phyloP scores from a whole-genome alignment of 2,329 filamentous ascomycete genomes.

The Ascocoryne sarcoides region DNA sequence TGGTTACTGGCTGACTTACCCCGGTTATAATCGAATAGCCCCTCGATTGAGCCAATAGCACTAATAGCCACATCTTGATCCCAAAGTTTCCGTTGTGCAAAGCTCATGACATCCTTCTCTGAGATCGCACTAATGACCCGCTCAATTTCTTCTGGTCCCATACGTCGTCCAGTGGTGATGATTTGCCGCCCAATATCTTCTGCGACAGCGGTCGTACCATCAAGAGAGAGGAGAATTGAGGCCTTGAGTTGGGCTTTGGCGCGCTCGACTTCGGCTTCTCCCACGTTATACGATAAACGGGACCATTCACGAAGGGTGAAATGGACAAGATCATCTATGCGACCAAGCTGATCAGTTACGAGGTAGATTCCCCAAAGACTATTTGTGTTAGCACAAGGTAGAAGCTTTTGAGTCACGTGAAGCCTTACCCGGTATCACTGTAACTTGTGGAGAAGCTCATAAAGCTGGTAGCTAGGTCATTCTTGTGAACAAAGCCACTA shows the following conservation, averaged over 20 bases:
- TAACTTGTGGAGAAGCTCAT: conserved; percentile 99
- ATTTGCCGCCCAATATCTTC: conserved; percentile 99
- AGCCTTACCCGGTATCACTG: conserved; percentile 87
- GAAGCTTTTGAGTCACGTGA: neutral
- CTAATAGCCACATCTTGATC: conserved; percentile 93
- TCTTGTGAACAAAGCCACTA: conserved; percentile 85
- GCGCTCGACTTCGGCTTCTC: conserved; percentile 86
- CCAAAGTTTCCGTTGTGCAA: conserved; percentile 92
- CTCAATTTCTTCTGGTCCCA: conserved; percentile 91
- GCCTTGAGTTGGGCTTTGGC: conserved; percentile 99
- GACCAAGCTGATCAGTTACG: conserved; percentile 79
- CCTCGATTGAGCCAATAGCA: conserved; percentile 90
- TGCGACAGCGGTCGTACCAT: conserved; percentile 92
- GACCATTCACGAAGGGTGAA: conserved; percentile 98
- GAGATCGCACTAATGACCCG: conserved; percentile 79
- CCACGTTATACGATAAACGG: conserved; percentile 81
- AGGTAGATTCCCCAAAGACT: conserved; percentile 99
- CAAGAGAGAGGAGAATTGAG: conserved; percentile 90
- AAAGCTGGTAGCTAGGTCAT: conserved; percentile 97
- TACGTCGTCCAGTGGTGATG: conserved; percentile 88
- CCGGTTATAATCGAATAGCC: conserved; percentile 65
- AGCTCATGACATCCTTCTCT: conserved; percentile 95
- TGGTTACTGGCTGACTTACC: too few species aligned
- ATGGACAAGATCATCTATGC: conserved; percentile 92
- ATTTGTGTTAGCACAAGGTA: conserved; percentile 29